Percentiles rank a stretch among this genome's conserved stretches.
These are phyloP conservation scores for Verbena officinalis DNA, from an alignment of 257 asterid species.

Conservation along the genomic window DNA sequence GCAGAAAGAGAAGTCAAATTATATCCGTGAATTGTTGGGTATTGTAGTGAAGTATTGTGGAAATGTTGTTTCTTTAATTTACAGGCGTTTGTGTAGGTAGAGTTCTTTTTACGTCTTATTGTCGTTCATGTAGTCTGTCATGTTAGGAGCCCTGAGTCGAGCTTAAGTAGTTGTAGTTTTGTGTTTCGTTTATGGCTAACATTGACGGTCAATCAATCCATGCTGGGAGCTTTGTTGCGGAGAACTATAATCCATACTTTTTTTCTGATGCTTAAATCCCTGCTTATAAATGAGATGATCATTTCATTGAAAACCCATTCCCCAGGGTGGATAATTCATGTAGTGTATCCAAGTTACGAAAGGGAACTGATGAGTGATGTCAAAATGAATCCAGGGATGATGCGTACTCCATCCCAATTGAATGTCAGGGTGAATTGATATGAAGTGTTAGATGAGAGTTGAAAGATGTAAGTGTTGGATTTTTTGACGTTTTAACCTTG, in stretches of 20 bases:
- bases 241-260: not conserved
- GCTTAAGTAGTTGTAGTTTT: not conserved
- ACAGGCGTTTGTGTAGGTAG: slow-evolving; percentile 6
- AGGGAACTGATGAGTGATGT: not conserved
- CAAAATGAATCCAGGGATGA: too few species aligned
- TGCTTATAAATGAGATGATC: not conserved
- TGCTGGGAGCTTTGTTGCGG: not conserved
- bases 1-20: not conserved
- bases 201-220: not conserved
- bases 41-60: slow-evolving; percentile 5
- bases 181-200: not conserved
- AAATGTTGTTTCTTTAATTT: not conserved
- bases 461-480: not conserved
- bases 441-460: not conserved
- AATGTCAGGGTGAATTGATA: not conserved
- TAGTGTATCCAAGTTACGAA: not conserved
- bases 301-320: not conserved
- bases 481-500: not conserved
- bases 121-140: not conserved
- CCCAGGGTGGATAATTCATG: not conserved
- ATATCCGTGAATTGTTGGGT: not conserved
- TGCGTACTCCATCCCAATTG: not conserved
- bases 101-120: not conserved
- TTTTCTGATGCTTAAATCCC: slow-evolving; percentile 1
- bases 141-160: slow-evolving; percentile 15